Base-by-base conservation (phyloP, 805 yeast genomes). In the Tetrapisispora nanseiensis region DNA sequence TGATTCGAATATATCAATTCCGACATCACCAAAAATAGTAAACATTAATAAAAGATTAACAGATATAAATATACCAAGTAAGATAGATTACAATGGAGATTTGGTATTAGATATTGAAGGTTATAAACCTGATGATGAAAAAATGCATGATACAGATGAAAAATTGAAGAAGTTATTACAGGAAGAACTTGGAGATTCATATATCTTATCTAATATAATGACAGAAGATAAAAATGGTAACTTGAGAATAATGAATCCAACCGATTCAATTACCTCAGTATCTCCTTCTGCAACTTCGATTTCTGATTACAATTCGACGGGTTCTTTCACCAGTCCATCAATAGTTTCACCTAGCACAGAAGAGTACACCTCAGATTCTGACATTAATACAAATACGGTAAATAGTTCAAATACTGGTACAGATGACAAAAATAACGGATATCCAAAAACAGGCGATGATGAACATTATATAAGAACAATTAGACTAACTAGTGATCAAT, bases 81-180 rank as follows among this genome's bases (percentile, higher is more conserved):
- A 80, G 50, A 74, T 89, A 29, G 95, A 85, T 48, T 80, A 82
- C 47, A 84, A 86, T 54, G 98, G 98, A 11, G 95, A 87, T 56
- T 71, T 92, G 51, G 75, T 87, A 33, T 66, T 92, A 35, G 98
- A 92, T 64, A 86, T 90, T 80, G 94, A 87, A 52, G 98, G 98
- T 15, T 92, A 92, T 65, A 90, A 89, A 63, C 82, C 95, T 27
- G 86, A 81, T 52, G 82, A 80, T 40, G 78, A 80, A 50, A 86
- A 82, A 58, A 76, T 83, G 32, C 79, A 80, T 39, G 79, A 77
- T 51, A 76, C 94, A 0, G 95, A 87, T 57, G 79, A 79, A 39
- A 66, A 83, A 29, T 75, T 92, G 45, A 78, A 78, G 51, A 79
- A 81, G 50, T 68, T 89, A 33, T 68, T 90, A 39, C 68, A 76